Conservation (phyloP, 139 green algal species). For the Chlamydomonas sp. region DNA sequence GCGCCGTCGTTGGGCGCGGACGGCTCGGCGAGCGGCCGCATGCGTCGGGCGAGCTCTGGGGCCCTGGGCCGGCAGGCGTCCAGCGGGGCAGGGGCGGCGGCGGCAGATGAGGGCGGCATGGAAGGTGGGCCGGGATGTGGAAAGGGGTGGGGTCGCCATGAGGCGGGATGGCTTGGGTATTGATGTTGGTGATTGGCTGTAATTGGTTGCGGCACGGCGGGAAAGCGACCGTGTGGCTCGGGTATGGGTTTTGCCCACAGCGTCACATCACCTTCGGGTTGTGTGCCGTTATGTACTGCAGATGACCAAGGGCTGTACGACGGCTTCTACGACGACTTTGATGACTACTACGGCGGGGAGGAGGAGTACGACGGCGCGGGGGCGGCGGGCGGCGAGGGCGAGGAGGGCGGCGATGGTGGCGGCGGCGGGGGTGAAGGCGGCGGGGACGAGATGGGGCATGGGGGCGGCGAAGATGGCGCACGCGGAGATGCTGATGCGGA, state of each 20-base stretch:
- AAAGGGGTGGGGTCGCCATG: not conserved
- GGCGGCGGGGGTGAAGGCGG: not conserved
- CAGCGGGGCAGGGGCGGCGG: not conserved
- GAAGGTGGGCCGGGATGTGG: not conserved
- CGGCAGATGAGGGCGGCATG: not conserved
- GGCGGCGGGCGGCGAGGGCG: not conserved
- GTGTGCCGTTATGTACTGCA: not conserved
- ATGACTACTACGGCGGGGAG: slow-evolving; percentile 28
- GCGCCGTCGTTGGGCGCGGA: not conserved
- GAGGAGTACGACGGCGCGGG: not conserved
- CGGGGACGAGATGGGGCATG: not conserved
- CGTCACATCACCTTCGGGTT: no score
- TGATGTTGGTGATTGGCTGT: no score
- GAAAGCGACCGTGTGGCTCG: no score
- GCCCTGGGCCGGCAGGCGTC: not conserved
- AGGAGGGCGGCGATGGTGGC: not conserved
- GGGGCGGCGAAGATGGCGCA: no score
- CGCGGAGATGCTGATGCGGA: no score
- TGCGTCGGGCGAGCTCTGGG: not conserved
- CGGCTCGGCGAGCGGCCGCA: not conserved
- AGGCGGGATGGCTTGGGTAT: no score
- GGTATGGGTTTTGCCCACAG: no score
- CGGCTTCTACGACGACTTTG: slow-evolving; percentile 31
- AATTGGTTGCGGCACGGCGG: no score
- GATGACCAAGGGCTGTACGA: slow-evolving; percentile 4